A percentile compares a stretch with the other conserved stretches of the same genome.
phyloP scores from a whole-genome alignment of 2,329 filamentous ascomycete species.

The Ceratocystiopsis sp. region DNA sequence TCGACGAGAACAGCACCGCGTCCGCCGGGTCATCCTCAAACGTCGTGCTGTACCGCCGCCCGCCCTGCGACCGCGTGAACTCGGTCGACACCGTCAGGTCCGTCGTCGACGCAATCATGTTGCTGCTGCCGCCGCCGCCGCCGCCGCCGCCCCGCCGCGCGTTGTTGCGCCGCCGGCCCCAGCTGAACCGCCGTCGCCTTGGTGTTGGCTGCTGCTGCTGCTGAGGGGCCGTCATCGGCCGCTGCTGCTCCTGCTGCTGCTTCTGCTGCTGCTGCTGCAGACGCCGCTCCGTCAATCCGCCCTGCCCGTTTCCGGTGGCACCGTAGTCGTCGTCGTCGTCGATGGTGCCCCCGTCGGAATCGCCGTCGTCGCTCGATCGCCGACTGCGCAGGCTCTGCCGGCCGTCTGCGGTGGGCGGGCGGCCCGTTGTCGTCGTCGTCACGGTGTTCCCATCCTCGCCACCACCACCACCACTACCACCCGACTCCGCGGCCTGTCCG shows the following conservation, averaged over 20 bases:
- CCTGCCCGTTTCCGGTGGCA: slow-evolving; percentile 35
- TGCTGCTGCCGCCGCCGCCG: slow-evolving; percentile 8
- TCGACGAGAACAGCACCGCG: slow-evolving; percentile 45
- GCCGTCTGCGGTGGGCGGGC: slow-evolving; percentile 11
- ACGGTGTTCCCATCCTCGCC: no score
- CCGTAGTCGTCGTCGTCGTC: slow-evolving; percentile 38
- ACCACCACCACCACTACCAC: no score
- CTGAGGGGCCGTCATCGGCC: background rate
- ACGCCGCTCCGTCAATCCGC: slow-evolving; percentile 28
- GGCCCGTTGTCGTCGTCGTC: slow-evolving; percentile 1
- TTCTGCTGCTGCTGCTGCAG: background rate
- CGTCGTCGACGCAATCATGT: slow-evolving; percentile 23
- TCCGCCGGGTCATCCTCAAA: slow-evolving; percentile 71
- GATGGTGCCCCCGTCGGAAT: slow-evolving; percentile 30
- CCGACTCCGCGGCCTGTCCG: background rate
- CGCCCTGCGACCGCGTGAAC: slow-evolving; percentile 26
- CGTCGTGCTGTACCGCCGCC: slow-evolving; percentile 43
- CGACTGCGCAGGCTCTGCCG: slow-evolving; percentile 24
- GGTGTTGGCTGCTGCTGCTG: slow-evolving; percentile 4
- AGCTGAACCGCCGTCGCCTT: slow-evolving; percentile 22
- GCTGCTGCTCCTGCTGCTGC: no score
- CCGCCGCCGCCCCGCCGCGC: background rate
- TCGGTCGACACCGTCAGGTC: slow-evolving; percentile 49
- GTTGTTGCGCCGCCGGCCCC: background rate
- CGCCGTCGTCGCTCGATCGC: slow-evolving; percentile 37